Conservation (phyloP, 2,329 filamentous ascomycete species). For the Botrytis cinerea region DNA sequence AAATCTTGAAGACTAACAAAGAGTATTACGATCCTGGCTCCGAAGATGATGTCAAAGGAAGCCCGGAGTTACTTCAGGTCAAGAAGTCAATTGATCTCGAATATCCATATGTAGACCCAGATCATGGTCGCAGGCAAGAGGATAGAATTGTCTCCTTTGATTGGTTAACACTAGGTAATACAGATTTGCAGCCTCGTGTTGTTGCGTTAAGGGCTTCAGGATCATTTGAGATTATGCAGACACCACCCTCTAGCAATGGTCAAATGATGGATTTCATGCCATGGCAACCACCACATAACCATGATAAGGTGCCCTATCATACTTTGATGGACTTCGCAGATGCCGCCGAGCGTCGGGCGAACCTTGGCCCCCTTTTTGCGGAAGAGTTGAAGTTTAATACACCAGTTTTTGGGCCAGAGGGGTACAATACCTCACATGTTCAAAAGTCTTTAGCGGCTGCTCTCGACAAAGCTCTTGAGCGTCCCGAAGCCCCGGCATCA, state of each 20-base stretch:
- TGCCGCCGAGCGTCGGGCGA: conserved; percentile 51
- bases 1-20: conserved; percentile 59
- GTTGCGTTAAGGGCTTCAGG: conserved; percentile 62
- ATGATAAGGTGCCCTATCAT: conserved; percentile 52
- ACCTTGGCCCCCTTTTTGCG: conserved; percentile 56
- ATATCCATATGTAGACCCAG: conserved; percentile 53
- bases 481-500: conserved; percentile 26
- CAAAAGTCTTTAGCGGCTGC: conserved; percentile 38
- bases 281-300: conserved; percentile 59
- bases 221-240: conserved; percentile 61
- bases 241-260: conserved; percentile 58
- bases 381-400: conserved; percentile 56
- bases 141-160: conserved; percentile 68
- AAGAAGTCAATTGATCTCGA: conserved; percentile 63
- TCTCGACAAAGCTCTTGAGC: conserved; percentile 31
- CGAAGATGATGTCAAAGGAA: conserved; percentile 50
- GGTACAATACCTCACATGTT: conserved; percentile 43
- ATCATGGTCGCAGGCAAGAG: conserved; percentile 49
- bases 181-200: conserved; percentile 57
- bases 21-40: conserved; percentile 51
- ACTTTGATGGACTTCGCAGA: conserved; percentile 59
- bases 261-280: conserved; percentile 62
- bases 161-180: conserved; percentile 62
- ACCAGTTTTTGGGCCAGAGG: conserved; percentile 59
- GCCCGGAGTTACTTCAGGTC: conserved; percentile 61